Base-by-base conservation (phyloP, 169 alveolate species). In the Plasmodium vinckei region DNA sequence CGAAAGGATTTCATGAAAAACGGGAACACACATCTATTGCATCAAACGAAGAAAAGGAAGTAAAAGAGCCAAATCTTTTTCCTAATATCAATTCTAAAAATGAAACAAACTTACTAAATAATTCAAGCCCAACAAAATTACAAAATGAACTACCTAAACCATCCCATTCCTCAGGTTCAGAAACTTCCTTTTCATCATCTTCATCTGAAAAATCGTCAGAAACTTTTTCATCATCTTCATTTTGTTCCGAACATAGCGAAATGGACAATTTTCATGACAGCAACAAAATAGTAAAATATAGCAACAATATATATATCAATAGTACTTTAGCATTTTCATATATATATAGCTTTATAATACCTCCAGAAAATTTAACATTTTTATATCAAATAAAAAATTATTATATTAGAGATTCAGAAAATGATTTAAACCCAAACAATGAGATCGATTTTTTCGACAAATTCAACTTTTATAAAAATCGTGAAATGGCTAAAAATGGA, bases 281-380 rank as follows among this genome's bases (percentile, higher is more conserved):
- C 5, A 82, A 71, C 15, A 70, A 82, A 67, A 82, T 82, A 33
- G 56, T 82, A 7, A 65, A 82, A 10, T 67, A 82, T 71, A 25
- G 72, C 6, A 82, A 61, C 15, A 82, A 53, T 57, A 82, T 82
- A 25, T 82, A 82, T 27, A 68, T 82, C 84, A 82, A 82, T 47
- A 82, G 19, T 25, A 65, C 44, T 15, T 49, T 82, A 15, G 49
- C 90, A 33, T 82, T 53, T 23, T 82, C 90, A 27, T 82, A 82
- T 42, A 27, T 82, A 23, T 67, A 82, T 61, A 68, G 90, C 53
- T 82, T 82, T 49, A 82, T 82, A 53, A 82, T 82, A 53, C 82
- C 90, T 0, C 82, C 53, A 59, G 90, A 82, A 56, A 65, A 82
- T 17, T 44, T 82, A 54, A 82, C 65, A 33, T 82, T 82, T 71